Percentiles rank a stretch among this genome's conserved stretches.
Evolutionary conservation across 2,329 filamentous ascomycete genomes (phyloP).

Genomic region (Nemania sp.): DNA sequence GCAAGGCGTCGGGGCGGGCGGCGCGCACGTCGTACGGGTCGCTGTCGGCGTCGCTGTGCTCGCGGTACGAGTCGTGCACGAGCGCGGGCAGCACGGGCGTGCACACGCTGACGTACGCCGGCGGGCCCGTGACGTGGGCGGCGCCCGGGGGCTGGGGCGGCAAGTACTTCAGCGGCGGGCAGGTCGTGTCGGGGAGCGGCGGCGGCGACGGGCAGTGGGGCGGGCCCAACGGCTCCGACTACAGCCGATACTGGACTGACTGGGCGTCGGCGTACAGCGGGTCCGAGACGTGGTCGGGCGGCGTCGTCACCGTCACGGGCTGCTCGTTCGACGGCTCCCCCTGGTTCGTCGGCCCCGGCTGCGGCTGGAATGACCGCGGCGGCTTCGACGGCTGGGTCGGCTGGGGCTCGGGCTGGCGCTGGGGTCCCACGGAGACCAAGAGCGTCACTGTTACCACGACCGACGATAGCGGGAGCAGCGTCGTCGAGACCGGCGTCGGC

Average conservation of each 20-base stretch:
- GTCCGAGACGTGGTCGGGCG: slow-evolving; percentile 44
- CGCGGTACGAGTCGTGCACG: slow-evolving; percentile 46
- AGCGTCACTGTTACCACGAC: slow-evolving; percentile 44
- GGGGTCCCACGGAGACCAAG: slow-evolving; percentile 43
- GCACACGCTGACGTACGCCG: slow-evolving; percentile 45
- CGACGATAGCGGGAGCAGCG: slow-evolving; percentile 36
- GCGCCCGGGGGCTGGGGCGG: slow-evolving; percentile 40
- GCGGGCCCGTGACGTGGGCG: slow-evolving; percentile 43
- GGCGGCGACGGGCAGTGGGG: slow-evolving; percentile 21
- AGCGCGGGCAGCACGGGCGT: slow-evolving; percentile 46
- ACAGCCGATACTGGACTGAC: slow-evolving; percentile 38
- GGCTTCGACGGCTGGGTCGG: slow-evolving; percentile 47
- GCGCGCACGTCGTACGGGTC: slow-evolving; percentile 41
- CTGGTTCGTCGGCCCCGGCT: slow-evolving; percentile 46
- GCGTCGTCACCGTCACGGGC: slow-evolving; percentile 48
- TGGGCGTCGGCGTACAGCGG: slow-evolving; percentile 39
- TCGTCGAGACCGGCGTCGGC: slow-evolving; percentile 37
- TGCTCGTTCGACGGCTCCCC: slow-evolving; percentile 48
- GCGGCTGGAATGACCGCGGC: slow-evolving; percentile 43
- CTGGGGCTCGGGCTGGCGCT: slow-evolving; percentile 49
- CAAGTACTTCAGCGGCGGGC: slow-evolving; percentile 22
- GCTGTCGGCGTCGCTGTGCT: slow-evolving; percentile 49
- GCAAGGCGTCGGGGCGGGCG: slow-evolving; percentile 23
- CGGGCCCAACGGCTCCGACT: slow-evolving; percentile 23
- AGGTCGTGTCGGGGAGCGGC: not conserved